Conservation (phyloP, 768 basidiomycete species). For the Amanita rubescens region DNA sequence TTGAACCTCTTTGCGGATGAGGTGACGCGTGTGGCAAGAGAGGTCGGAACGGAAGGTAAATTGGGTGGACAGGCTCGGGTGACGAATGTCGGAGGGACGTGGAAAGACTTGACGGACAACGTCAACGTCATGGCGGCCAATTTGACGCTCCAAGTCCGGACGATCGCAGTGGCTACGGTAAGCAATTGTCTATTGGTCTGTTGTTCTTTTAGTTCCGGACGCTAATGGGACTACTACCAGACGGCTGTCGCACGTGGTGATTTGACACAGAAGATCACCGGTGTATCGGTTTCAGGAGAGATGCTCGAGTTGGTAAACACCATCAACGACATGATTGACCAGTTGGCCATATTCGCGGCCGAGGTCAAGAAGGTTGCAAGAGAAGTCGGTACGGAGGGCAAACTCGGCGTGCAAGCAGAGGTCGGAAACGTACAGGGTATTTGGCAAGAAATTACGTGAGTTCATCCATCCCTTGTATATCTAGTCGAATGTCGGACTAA, state of each 20-base stretch:
- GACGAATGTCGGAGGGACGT: conserved; percentile 90
- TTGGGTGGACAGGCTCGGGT: conserved; percentile 94
- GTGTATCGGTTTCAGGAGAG: conserved; percentile 90
- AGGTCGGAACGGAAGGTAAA: conserved; percentile 95
- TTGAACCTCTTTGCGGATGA: conserved; percentile 82
- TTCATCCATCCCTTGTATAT: conserved; percentile 12
- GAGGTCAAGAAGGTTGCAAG: conserved; percentile 90
- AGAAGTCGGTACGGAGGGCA: conserved; percentile 98
- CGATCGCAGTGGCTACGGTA: conserved; percentile 88
- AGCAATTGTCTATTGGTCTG: conserved; percentile 18
- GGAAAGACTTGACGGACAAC: conserved; percentile 95
- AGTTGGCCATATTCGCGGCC: conserved; percentile 47
- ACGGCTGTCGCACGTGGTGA: conserved; percentile 94
- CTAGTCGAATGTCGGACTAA: background rate
- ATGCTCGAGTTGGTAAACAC: conserved; percentile 95
- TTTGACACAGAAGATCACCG: conserved; percentile 87
- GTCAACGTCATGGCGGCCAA: conserved; percentile 96
- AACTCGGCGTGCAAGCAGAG: conserved; percentile 95
- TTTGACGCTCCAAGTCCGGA: conserved; percentile 88
- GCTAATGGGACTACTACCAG: conserved; percentile 10
- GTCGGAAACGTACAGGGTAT: conserved; percentile 96
- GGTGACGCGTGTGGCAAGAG: conserved; percentile 77
- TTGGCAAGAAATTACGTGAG: conserved; percentile 98
- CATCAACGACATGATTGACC: conserved; percentile 82
- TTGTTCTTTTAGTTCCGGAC: background rate